phyloP scores from a whole-genome alignment of 164 flowering plant genomes.

The Stephania cephalantha region DNA sequence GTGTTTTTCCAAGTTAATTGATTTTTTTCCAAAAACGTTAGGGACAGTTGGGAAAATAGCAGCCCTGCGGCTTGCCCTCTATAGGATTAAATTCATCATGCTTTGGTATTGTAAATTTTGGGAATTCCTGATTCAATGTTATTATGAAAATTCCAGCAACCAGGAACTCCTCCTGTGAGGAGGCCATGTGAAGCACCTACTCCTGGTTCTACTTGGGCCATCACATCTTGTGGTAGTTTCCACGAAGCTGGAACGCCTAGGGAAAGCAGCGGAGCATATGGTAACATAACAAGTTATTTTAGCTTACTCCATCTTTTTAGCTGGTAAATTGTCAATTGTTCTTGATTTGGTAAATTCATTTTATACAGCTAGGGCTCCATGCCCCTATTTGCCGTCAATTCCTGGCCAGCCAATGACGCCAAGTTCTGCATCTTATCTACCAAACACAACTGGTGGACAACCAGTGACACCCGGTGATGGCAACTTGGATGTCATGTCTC shows the following conservation, averaged over 20 bases:
- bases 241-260: slow-evolving; percentile 95
- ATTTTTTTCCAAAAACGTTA: slow-evolving; percentile 11
- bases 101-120: background rate
- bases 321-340: background rate
- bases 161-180: slow-evolving; percentile 69
- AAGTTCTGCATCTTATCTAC: slow-evolving; percentile 71
- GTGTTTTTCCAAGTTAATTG: too few relatives aligned
- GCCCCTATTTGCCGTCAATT: slow-evolving; percentile 93
- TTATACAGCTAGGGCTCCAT: slow-evolving; percentile 80
- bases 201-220: slow-evolving; percentile 97
- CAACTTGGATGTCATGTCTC: slow-evolving; percentile 93
- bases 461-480: slow-evolving; percentile 99
- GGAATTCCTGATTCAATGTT: slow-evolving; percentile 3
- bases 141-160: slow-evolving; percentile 36
- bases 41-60: slow-evolving; percentile 98
- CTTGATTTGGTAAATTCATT: background rate
- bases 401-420: slow-evolving; percentile 99
- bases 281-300: slow-evolving; percentile 28
- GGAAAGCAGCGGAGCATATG: slow-evolving; percentile 71
- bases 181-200: slow-evolving; percentile 91
- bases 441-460: slow-evolving; percentile 98
- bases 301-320: background rate
- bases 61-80: slow-evolving; percentile 72
- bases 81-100: background rate
- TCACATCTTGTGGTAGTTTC: slow-evolving; percentile 73